Conservation (phyloP, 139 green algal genomes). For the Astrephomene gubernaculifera region DNA sequence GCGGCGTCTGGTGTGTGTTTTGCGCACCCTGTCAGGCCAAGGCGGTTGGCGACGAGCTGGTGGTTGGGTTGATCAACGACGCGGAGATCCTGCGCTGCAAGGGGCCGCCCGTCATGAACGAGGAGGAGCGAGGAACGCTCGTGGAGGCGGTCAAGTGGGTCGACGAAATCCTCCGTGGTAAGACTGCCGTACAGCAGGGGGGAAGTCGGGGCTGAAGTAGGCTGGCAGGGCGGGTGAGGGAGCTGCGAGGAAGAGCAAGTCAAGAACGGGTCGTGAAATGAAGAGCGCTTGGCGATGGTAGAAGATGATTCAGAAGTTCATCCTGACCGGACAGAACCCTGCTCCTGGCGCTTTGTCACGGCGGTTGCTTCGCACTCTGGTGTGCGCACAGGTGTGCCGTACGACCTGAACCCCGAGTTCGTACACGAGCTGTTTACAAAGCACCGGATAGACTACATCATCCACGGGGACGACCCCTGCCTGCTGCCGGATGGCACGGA, state of each 20-base stretch:
- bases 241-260: no score
- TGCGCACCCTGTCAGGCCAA: slow-evolving; percentile 78
- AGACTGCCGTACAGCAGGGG: neutral
- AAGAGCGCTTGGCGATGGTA: no score
- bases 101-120: slow-evolving; percentile 92
- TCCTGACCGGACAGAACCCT: no score
- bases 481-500: slow-evolving; percentile 97
- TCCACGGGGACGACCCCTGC: slow-evolving; percentile 99
- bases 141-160: slow-evolving; percentile 98
- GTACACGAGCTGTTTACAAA: slow-evolving; percentile 93
- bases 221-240: no score
- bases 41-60: slow-evolving; percentile 91
- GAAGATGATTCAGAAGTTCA: no score
- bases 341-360: no score
- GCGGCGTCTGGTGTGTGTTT: no score
- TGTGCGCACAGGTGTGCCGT: slow-evolving; percentile 93
- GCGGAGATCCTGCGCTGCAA: slow-evolving; percentile 94
- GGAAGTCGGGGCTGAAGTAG: neutral
- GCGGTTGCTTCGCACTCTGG: no score
- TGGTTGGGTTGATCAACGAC: slow-evolving; percentile 97
- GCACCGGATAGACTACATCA: slow-evolving; percentile 97
- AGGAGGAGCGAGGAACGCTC: slow-evolving; percentile 89
- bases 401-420: slow-evolving; percentile 95
- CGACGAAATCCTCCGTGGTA: slow-evolving; percentile 93
- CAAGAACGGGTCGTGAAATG: no score